Percentiles rank a stretch among this genome's conserved stretches.
Conservation (phyloP, 2,329 filamentous ascomycete genomes). For the Achaetomium macrosporum region DNA sequence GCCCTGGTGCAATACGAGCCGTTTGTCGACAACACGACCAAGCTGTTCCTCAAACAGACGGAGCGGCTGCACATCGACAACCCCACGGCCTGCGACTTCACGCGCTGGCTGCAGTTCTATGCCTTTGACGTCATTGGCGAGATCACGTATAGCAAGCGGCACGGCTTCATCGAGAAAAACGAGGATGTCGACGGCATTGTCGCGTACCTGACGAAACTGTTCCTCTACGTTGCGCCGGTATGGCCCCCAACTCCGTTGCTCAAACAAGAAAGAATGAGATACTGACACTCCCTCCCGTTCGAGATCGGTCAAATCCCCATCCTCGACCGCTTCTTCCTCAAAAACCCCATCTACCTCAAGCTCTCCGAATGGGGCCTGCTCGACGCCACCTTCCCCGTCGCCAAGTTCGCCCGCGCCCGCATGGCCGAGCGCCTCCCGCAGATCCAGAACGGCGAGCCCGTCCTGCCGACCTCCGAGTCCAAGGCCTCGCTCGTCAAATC, state of each 20-base stretch:
- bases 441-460: constrained; percentile 30
- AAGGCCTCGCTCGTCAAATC: constrained; percentile 37
- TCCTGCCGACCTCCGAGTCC: constrained; percentile 33
- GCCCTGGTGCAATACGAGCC: constrained; percentile 73
- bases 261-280: no score
- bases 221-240: constrained; percentile 67
- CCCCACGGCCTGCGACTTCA: constrained; percentile 53
- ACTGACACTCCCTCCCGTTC: no score
- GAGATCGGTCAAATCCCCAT: constrained; percentile 69
- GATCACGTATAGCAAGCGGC: constrained; percentile 67
- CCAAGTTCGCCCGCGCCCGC: constrained; percentile 62
- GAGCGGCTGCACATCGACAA: constrained; percentile 47
- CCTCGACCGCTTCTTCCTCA: constrained; percentile 63
- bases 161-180: constrained; percentile 70
- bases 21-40: constrained; percentile 69
- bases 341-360: constrained; percentile 68
- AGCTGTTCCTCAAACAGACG: constrained; percentile 62
- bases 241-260: no score
- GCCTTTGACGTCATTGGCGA: constrained; percentile 78
- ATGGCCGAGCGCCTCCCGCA: constrained; percentile 59
- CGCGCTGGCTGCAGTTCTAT: constrained; percentile 71
- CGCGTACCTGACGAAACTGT: constrained; percentile 54
- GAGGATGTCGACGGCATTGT: constrained; percentile 72
- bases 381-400: constrained; percentile 66
- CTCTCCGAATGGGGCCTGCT: constrained; percentile 61